A percentile compares a stretch with the other conserved stretches of the same genome.
phyloP scores from a whole-genome alignment of 2,329 filamentous ascomycete species.

The Phyllosticta citribraziliensis region DNA sequence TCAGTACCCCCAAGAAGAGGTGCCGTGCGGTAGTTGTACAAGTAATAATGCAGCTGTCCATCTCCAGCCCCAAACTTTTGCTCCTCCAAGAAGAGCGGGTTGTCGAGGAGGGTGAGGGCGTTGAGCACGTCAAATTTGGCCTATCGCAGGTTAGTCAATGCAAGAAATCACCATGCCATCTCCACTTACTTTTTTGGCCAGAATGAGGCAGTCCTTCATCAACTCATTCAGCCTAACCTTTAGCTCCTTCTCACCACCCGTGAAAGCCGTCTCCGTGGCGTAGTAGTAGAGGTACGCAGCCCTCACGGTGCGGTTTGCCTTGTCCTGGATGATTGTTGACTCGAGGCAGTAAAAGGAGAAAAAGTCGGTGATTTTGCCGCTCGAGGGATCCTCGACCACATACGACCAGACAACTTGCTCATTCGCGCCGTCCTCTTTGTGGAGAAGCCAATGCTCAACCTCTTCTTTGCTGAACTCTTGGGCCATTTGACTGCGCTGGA shows the following conservation, averaged over 20 bases:
- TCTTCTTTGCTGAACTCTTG: conserved; percentile 74
- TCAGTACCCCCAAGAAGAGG: conserved; percentile 81
- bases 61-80: conserved; percentile 94
- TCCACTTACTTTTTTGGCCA: conserved; percentile 60
- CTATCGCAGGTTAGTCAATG: conserved; percentile 22
- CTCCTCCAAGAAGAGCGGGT: conserved; percentile 82
- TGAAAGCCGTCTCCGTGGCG: conserved; percentile 39
- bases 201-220: conserved; percentile 74
- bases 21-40: conserved; percentile 91
- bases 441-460: conserved; percentile 77
- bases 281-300: conserved; percentile 98
- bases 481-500: conserved; percentile 71
- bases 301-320: conserved; percentile 67
- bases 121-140: conserved; percentile 93
- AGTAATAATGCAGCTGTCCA: conserved; percentile 90
- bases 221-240: conserved; percentile 73
- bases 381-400: conserved; percentile 63
- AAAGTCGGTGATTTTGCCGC: conserved; percentile 85
- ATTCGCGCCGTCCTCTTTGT: conserved; percentile 48
- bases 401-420: conserved; percentile 89
- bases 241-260: conserved; percentile 42
- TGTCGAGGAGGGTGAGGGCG: conserved; percentile 85
- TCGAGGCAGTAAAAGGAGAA: conserved; percentile 95
- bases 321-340: conserved; percentile 78
- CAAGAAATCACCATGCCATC: neutral